A percentile compares a stretch with the other conserved stretches of the same genome.
Evolutionary conservation across 2,329 filamentous ascomycete species (phyloP).

Genomic region (Pseudonectria buxi): DNA sequence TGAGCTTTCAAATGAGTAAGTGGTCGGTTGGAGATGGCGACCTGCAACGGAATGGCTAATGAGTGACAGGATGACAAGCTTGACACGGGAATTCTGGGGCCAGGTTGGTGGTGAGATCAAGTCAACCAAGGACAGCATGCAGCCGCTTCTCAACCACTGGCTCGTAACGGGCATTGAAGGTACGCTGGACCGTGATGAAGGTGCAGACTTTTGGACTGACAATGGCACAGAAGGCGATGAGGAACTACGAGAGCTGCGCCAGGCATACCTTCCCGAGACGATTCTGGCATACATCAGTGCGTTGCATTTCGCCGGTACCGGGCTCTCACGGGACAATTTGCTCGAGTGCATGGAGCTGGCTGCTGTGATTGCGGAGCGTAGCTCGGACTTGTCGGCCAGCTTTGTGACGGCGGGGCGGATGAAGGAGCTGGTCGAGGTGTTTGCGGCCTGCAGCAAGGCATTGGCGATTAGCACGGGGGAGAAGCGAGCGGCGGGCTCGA

Average conservation of each 20-base stretch:
- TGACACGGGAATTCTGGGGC: conserved; percentile 44
- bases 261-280: conserved; percentile 77
- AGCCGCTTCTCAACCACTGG: conserved; percentile 59
- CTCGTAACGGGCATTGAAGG: conserved; percentile 49
- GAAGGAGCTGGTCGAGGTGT: conserved; percentile 67
- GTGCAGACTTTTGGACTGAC: conserved; percentile 6
- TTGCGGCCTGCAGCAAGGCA: conserved; percentile 72
- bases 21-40: conserved; percentile 4
- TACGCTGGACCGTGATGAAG: conserved; percentile 27
- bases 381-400: conserved; percentile 56
- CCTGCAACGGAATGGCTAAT: conserved; percentile 19
- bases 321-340: conserved; percentile 67
- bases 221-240: conserved; percentile 44
- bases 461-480: conserved; percentile 52
- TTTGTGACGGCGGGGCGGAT: conserved; percentile 62
- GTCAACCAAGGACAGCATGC: conserved; percentile 48
- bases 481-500: conserved; percentile 43
- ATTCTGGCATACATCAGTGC: conserved; percentile 77
- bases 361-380: conserved; percentile 63
- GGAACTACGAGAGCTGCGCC: conserved; percentile 60
- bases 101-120: conserved; percentile 50
- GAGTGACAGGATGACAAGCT: conserved; percentile 22
- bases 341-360: conserved; percentile 84
- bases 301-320: conserved; percentile 70
- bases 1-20: conserved; percentile 46